Evolutionary conservation across 1,284 basidiomycete genomes (phyloP), one percentile per base, ranked within the genome.

Genomic region (Malassezia pachydermatis): DNA sequence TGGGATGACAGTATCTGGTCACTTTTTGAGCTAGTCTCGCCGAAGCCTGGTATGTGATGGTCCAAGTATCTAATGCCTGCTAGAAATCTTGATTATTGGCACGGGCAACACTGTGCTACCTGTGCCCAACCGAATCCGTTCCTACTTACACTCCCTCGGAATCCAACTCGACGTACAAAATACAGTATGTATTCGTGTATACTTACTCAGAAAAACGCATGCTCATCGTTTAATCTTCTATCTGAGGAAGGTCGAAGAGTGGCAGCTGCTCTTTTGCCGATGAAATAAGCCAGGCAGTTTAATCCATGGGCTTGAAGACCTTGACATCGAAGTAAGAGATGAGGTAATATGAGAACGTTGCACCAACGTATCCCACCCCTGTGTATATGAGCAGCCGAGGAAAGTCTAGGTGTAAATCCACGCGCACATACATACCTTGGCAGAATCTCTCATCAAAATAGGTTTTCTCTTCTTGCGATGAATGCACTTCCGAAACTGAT

Each of bases 111-210:
- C 76, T 6, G 78, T 84, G 19, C 73, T 80, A 3, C 81, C 83
- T 47, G 80, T 83, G 1, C 88, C 89, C 10, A 76, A 79, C 7
- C 73, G 73, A 25, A 72, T 94, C 22, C 77, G 81, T 20, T 76
- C 79, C 32, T 80, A 87, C 70, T 66, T 94, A 38, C 83, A 78
- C 52, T 75, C 78, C 35, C 70, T 87, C 35, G 89, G 89, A 7
- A 85, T 94, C 53, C 86, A 88, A 65, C 74, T 88, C 30, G 89
- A 95, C 61, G 77, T 87, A 16, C 87, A 90, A 83, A 86, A 89
- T 69, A 88, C 88, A 40, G 89, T 90, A 63, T 49, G 82, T 77
- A 6, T 8, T 27, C 5, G 14, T 4, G 9, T n/a, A n/a, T n/a
- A n/a, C 29, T 47, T 25, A 33, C 22, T 10, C 54, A 88, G 86